These are phyloP conservation scores for Eimeria maxima DNA, from an alignment of 169 alveolate species.

Conservation along the genomic window DNA sequence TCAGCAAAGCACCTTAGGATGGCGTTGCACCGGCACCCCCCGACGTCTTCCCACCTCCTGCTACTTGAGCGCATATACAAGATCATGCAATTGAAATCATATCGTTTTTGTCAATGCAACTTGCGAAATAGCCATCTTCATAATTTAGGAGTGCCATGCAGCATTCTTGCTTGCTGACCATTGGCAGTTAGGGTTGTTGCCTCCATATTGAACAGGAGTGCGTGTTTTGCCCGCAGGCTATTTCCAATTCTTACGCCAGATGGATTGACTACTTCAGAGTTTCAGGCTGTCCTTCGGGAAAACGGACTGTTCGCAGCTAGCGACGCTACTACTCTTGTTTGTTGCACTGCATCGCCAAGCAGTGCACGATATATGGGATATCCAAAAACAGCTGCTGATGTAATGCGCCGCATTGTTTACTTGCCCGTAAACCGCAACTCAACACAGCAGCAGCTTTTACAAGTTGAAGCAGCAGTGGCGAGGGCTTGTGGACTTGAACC, in stretches of 20 bases:
- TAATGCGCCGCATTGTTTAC: conserved; percentile 73
- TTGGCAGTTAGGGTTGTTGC: not conserved
- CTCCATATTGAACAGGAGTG: not conserved
- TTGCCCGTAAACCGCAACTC: conserved; percentile 65
- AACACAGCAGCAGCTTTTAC: conserved; percentile 45
- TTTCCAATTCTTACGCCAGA: conserved; percentile 50
- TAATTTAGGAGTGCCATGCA: not conserved
- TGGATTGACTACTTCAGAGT: not conserved
- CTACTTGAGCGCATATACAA: not conserved
- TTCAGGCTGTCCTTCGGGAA: conserved; percentile 56
- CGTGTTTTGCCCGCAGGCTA: conserved; percentile 26
- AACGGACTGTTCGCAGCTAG: conserved; percentile 63
- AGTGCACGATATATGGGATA: not conserved
- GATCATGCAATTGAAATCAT: not conserved
- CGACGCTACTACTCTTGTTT: conserved; percentile 71
- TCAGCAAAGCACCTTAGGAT: not conserved
- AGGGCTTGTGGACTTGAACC: conserved; percentile 21
- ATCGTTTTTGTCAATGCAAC: not conserved
- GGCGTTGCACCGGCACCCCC: not conserved
- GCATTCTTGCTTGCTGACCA: not conserved
- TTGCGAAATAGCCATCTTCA: not conserved
- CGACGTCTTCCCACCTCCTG: not conserved
- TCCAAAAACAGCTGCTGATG: conserved; percentile 38
- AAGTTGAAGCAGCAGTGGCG: conserved; percentile 72
- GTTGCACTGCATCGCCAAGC: not conserved